phyloP scores from a whole-genome alignment of 2,329 filamentous ascomycete species.

The Ceratocystis cacaofunesta region DNA sequence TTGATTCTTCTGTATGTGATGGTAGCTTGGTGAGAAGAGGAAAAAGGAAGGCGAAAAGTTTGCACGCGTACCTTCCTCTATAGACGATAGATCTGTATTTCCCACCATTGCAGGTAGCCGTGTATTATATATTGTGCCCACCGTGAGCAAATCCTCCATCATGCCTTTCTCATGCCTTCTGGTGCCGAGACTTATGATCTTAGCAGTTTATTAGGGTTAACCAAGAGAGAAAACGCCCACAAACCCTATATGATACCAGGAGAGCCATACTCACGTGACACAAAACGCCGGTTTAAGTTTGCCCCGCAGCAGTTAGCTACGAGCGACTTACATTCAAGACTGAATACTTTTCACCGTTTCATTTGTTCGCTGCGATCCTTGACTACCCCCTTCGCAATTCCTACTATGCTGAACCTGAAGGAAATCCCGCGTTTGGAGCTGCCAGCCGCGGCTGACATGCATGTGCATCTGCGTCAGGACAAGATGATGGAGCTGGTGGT shows the following conservation, averaged over 20 bases:
- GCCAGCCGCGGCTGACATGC: slow-evolving; percentile 51
- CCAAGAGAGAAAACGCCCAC: background rate
- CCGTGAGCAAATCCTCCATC: background rate
- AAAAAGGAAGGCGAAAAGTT: background rate
- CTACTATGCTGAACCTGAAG: slow-evolving; percentile 25
- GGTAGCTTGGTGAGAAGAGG: background rate
- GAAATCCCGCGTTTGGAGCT: slow-evolving; percentile 33
- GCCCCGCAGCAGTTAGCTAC: background rate
- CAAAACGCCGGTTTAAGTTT: background rate
- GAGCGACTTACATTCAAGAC: background rate
- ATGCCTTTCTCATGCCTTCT: too few species aligned
- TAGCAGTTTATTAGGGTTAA: background rate
- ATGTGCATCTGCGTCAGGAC: slow-evolving; percentile 57
- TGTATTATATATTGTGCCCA: background rate
- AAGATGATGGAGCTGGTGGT: slow-evolving; percentile 44
- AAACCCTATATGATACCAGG: background rate
- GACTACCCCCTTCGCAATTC: background rate
- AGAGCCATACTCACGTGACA: background rate
- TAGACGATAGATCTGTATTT: background rate
- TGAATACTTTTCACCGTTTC: background rate
- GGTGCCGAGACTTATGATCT: too few species aligned
- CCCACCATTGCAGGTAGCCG: background rate
- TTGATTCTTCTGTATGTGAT: background rate
- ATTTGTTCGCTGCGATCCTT: background rate
- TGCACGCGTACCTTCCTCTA: background rate